phyloP scores from a whole-genome alignment of 192 early-diverging fungal species.

The Allomyces javanicus region DNA sequence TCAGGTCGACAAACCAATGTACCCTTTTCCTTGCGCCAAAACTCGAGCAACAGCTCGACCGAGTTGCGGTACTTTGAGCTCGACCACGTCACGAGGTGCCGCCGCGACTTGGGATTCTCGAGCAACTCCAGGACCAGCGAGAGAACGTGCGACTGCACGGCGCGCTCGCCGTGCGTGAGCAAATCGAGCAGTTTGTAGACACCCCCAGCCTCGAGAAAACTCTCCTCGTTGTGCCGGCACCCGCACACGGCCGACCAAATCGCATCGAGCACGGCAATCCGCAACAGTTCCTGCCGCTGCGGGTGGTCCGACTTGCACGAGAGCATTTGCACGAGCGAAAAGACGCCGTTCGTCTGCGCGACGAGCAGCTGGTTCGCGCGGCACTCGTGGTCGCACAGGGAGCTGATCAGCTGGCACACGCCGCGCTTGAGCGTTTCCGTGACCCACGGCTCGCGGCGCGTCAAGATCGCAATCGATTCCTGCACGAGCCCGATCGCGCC shows the following conservation, averaged over 20 bases:
- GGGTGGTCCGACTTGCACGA: background rate
- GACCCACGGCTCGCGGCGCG: background rate
- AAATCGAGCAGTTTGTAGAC: background rate
- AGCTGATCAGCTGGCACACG: background rate
- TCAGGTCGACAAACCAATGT: background rate
- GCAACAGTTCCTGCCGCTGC: background rate
- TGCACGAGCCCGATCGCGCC: background rate
- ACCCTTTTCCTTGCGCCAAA: background rate
- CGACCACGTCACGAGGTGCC: slow-evolving; percentile 1
- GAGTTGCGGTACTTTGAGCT: background rate
- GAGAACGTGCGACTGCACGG: background rate
- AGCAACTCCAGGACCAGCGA: background rate
- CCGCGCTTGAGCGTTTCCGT: background rate
- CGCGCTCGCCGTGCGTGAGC: background rate
- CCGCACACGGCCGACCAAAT: slow-evolving; percentile 1
- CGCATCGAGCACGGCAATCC: background rate
- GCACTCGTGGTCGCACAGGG: background rate
- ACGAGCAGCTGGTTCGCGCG: background rate
- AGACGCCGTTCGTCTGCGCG: background rate
- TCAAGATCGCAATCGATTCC: background rate
- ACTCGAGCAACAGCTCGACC: background rate
- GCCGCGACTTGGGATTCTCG: slow-evolving; percentile 1
- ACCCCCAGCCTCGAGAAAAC: background rate
- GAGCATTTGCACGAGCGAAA: background rate
- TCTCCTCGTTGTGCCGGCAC: background rate